Base-by-base conservation (phyloP, 495 filamentous ascomycete genomes). In the Aspergillus mulundensis region DNA sequence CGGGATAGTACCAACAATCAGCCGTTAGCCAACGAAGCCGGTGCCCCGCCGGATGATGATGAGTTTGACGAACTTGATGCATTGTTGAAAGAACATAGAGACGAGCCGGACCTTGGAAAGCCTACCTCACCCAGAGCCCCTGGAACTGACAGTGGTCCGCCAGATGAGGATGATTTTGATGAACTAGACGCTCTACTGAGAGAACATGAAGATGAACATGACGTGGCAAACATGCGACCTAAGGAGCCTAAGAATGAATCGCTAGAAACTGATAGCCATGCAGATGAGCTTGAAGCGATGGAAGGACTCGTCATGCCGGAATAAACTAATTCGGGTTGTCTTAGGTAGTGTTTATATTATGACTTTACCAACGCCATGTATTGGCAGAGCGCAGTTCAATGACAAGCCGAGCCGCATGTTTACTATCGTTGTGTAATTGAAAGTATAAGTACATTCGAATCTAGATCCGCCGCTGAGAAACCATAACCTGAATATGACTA, bases 31-130 rank as follows among this genome's bases (percentile, higher is more conserved):
- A 38, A n/a, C 34, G 19, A 15, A 12, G 10, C 7, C 25, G 62
- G 61, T n/a, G 61, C 54, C 5, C 62, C 66, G 0, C 40, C 24
- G 28, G 25, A 61, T 7, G 65, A 72, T 50, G 67, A 70, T 43
- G 70, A 74, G 50, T 58, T 76, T 15, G 73, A 73, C 32, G 65
- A 76, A 53, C 60, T 76, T 18, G 73, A 73, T 36, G 64, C 66
- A 20, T 63, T 76, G 11, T 53, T 76, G 15, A 65, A 60, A 36
- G 73, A 72, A 41, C 66, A 71, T 38, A 64, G 72, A 30, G 56
- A 66, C 25, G 55, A 51, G 23, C 21, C 50, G 10, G 11, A 34
- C 21, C 1, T 18, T 43, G 16, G 15, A 32, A 18, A 42, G 38
- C 10, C 4, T 42, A 18, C 16, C 16, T 44, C 41, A 15, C 5